Base-by-base conservation (phyloP, 192 early-diverging fungal genomes). In the Dissophora globulifera region DNA sequence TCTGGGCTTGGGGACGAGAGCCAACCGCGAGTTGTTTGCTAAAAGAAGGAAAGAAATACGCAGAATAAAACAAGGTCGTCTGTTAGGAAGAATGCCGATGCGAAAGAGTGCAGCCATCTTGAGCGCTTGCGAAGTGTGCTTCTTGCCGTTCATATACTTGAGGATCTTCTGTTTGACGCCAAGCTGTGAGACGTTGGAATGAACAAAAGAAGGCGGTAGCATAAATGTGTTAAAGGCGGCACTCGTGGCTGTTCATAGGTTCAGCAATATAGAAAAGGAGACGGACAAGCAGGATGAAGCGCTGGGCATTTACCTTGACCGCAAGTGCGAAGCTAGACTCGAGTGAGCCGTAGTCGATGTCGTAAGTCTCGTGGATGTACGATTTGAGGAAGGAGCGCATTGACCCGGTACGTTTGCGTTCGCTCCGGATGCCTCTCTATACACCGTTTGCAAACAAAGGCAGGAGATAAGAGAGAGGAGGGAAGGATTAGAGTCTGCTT, bases 291-390 rank as follows among this genome's bases (percentile, higher is more conserved):
- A n/a, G n/a, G n/a, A n/a, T n/a, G n/a, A n/a, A n/a, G n/a, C n/a
- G n/a, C n/a, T n/a, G n/a, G n/a, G n/a, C n/a, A n/a, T n/a, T 59
- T 50, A 64, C 62, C 29, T 64, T 52, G 11, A 64, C 19, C 16
- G 62, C 62, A 19, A 19, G 29, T 27, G 52, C 45, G 30, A 64
- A 64, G 17, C 33, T 27, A 3, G 25, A n/a, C 17, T 30, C 29
- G 4, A 64, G 52, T 22, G 22, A n/a, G 0, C 20, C 9, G 40
- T 38, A 22, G 25, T 64, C 50, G 9, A 64, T 32, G 2, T 20
- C 20, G 19, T 53, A 64, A 13, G 15, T 52, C n/a, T 43, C 7
- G 6, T 51, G 5, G 41, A 64, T 64, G 40, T 19, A 64, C 10
- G 12, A 9, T 15, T 64, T 64, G 50, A 64, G 48, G 12, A 5